Percentiles rank a stretch among this genome's conserved stretches.
Conservation (phyloP, 106 monocot species). For the Gastrodia elata region DNA sequence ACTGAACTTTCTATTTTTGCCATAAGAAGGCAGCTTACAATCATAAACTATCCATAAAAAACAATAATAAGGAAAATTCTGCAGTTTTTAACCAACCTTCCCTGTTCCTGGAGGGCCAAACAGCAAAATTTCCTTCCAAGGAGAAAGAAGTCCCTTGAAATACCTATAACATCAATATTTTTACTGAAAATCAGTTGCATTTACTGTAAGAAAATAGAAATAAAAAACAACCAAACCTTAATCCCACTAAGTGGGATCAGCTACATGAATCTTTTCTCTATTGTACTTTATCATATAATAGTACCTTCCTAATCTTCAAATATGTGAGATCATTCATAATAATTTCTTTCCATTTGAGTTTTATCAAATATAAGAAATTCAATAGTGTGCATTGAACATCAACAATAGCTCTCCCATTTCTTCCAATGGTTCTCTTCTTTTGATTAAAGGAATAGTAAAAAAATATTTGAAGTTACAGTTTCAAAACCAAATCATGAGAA, state of each 20-base stretch:
- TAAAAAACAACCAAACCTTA: background rate
- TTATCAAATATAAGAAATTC: background rate
- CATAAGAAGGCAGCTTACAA: background rate
- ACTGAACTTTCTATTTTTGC: background rate
- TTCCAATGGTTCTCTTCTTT: background rate
- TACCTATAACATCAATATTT: conserved; percentile 35
- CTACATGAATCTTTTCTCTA: too few relatives aligned
- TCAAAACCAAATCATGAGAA: background rate
- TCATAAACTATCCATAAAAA: background rate
- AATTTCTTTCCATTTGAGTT: too few relatives aligned
- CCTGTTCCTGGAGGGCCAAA: conserved; percentile 81
- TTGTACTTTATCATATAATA: too few relatives aligned
- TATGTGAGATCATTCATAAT: too few relatives aligned
- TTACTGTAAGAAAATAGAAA: too few relatives aligned
- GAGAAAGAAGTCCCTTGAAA: conserved; percentile 72
- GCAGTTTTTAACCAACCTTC: conserved; percentile 32
- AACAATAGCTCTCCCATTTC: background rate
- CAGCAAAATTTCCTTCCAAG: conserved; percentile 75
- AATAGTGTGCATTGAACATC: background rate
- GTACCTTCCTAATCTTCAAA: too few relatives aligned
- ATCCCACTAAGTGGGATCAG: too few relatives aligned
- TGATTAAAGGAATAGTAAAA: background rate
- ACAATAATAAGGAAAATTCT: background rate
- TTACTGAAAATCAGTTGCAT: conserved; percentile 3
- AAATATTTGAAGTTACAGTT: background rate